These are phyloP conservation scores for Boehmeria nivea DNA, from an alignment of 306 rosid species.

Conservation along the genomic window DNA sequence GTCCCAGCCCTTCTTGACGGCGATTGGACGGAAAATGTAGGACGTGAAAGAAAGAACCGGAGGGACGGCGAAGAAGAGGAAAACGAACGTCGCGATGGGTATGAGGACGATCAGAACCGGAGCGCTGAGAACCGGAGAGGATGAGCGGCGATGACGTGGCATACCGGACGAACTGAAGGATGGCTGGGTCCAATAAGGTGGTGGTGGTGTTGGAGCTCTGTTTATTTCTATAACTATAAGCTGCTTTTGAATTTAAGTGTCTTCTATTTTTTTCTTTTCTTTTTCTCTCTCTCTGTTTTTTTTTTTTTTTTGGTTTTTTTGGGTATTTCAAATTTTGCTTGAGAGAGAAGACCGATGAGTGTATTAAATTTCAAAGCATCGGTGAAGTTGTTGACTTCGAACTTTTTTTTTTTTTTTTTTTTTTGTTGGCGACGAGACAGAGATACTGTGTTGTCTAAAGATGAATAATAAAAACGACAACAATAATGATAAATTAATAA, in stretches of 20 bases:
- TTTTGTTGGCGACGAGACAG: background rate
- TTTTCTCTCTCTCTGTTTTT: background rate
- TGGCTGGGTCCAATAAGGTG: constrained; percentile 19
- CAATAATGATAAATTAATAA: background rate
- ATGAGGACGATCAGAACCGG: constrained; percentile 65
- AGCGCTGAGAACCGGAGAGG: constrained; percentile 46
- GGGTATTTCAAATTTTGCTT: no score
- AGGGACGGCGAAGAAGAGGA: constrained; percentile 57
- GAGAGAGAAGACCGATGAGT: background rate
- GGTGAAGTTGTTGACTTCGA: no score
- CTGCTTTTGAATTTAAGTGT: background rate
- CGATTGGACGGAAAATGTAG: constrained; percentile 37
- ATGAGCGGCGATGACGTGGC: constrained; percentile 41
- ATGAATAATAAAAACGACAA: background rate
- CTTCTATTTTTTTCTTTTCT: no score
- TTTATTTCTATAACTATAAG: constrained; percentile 1
- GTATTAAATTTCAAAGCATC: background rate
- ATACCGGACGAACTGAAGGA: constrained; percentile 28
- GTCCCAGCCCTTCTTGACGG: constrained; percentile 72
- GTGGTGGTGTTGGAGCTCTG: constrained; percentile 21
- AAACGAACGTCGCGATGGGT: constrained; percentile 38
- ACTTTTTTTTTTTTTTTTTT: background rate
- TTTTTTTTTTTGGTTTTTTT: no score
- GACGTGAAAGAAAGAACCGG: constrained; percentile 52
- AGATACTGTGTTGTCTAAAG: constrained; percentile 11